Evolutionary conservation across 2,329 filamentous ascomycete genomes (phyloP), one percentile per base, ranked within the genome.

Genomic region (Thyridium curvatum): DNA sequence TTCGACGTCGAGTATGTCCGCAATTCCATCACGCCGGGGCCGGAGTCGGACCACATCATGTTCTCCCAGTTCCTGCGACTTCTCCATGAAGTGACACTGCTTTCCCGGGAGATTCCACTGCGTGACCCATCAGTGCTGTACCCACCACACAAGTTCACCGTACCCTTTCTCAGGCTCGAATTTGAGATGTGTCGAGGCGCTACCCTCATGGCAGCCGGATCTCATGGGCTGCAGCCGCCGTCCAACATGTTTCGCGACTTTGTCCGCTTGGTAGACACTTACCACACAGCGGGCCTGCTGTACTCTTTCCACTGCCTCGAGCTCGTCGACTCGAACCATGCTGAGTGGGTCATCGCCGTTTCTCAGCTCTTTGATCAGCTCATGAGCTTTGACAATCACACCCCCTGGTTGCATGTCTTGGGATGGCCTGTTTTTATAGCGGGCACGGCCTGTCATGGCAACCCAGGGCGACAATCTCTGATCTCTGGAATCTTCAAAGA

Each of bases 281-380:
- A 58, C 21, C 52, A 58, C 37, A 45, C 54, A 17, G 46, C 54
- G 7, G 55, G 47, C 6, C 36, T 58, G 2, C 38, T 56, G 8
- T 58, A 56, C 37, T 45, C 49, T 2, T 53, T 50, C 26, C 49
- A 50, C 18, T 54, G 55, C 38, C 38, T 58, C 10, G 50, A 48
- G 8, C 39, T 47, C 35, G 40, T 46, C 12, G 37, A 34, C 1
- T 4, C 39, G 8, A 41, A 45, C 8, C 38, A 43, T 15, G 18
- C 30, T 1, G 50, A 54, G 18, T 26, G 21, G 21, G 10, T 10
- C 21, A 26, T 26, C 21, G 21, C 21, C 10, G 21, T 10, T 10
- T 26, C 21, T 6, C 21, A 26, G 21, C 21, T 26, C 6, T 26
- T 26, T 10, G 21, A 26, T 10, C 21, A 26, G 21, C 21, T 26